Base-by-base conservation (phyloP, 805 yeast species). In the Dipodascus geniculatus region DNA sequence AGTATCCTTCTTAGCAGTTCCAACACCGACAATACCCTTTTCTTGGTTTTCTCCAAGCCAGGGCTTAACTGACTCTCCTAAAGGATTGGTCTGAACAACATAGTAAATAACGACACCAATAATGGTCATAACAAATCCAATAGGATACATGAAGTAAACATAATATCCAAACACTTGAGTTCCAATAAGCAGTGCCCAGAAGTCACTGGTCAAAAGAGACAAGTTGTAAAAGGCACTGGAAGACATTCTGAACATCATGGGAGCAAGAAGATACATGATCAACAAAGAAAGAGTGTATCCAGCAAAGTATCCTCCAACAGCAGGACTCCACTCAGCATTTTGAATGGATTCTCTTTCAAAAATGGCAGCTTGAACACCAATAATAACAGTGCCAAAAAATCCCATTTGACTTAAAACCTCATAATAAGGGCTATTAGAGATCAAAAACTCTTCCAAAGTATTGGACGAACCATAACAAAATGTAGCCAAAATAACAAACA, bases 161-260 rank as follows among this genome's bases (percentile, higher is more conserved):
- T 62, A 62, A 61, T 73, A 73, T 24, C 73, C 73, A 58, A 73
- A 73, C n/a, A 71, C 74, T 56, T 66, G 63, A 49, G 70, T 64
- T n/a, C 76, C 76, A 22, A 73, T 70, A 14, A 73, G 57, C 56
- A 73, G 56, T 9, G 76, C 70, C 76, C 77, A 73, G 63, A 73
- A 73, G 57, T 73, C 76, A 17, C 73, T 68, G 16, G 76, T 73
- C 51, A 73, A 63, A 22, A 72, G 54, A 38, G 74, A 71, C 54
- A 73, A 60, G 61, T 73, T 73, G 65, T 73, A 73, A 55, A 73
- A 73, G 11, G 76, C 74, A 11, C 77, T 76, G 3, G 75, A 71
- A 17, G 76, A 70, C 70, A 73, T 70, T 38, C 76, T 62, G 66
- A 73, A 68, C 58, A 73, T 56, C 48, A 73, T 66, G 20, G 76